Conservation (phyloP, 2,329 filamentous ascomycete species). For the Xylaria sp. region DNA sequence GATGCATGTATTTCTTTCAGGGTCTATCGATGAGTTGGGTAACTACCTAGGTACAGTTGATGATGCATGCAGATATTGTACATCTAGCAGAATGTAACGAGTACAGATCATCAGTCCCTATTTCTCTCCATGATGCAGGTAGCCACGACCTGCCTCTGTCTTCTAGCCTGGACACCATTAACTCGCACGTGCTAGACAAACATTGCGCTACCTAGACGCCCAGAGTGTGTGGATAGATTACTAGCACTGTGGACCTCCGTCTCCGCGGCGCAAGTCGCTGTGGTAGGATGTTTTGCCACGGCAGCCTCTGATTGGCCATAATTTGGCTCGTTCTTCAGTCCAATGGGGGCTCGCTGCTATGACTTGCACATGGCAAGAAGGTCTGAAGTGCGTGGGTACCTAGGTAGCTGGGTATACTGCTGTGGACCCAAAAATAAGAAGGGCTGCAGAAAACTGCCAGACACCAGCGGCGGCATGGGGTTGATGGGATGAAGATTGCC, state of each 20-base stretch:
- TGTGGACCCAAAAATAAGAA: slow-evolving; percentile 33
- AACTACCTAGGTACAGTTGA: background rate
- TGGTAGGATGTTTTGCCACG: background rate
- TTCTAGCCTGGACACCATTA: slow-evolving; percentile 3
- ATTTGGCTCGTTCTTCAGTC: slow-evolving; percentile 31
- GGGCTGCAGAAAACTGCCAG: slow-evolving; percentile 38
- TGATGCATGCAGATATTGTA: background rate
- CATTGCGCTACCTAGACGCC: slow-evolving; percentile 5
- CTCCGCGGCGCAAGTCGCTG: background rate
- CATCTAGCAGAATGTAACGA: background rate
- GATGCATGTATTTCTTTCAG: slow-evolving; percentile 34
- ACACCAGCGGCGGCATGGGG: slow-evolving; percentile 20
- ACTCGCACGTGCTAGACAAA: slow-evolving; percentile 17
- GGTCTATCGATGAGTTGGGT: slow-evolving; percentile 10
- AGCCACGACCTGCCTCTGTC: background rate
- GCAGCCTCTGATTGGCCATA: slow-evolving; percentile 24
- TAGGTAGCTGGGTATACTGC: slow-evolving; percentile 25
- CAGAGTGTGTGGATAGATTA: background rate
- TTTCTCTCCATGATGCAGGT: background rate
- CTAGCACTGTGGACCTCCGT: slow-evolving; percentile 17
- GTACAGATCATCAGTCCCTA: background rate
- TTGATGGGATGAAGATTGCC: slow-evolving; percentile 32
- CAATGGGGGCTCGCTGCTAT: slow-evolving; percentile 20
- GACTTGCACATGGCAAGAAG: slow-evolving; percentile 19
- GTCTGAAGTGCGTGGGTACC: background rate